phyloP scores from a whole-genome alignment of 305 asterid genomes.

The Plantago lanceolata region DNA sequence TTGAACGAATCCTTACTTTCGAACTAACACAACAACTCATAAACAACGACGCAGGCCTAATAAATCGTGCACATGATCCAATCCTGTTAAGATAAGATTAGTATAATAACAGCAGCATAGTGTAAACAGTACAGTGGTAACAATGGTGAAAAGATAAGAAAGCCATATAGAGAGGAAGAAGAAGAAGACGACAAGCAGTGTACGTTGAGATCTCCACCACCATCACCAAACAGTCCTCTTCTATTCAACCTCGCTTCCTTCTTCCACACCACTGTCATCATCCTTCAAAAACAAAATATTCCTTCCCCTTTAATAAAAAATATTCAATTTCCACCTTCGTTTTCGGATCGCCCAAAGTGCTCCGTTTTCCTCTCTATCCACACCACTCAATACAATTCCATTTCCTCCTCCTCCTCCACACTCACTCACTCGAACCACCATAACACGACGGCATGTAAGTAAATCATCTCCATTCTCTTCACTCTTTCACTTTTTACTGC shows the following conservation, averaged over 20 bases:
- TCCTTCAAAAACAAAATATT: neutral
- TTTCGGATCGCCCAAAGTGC: conserved; percentile 9
- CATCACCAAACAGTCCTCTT: neutral
- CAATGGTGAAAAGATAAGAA: neutral
- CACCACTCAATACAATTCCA: neutral
- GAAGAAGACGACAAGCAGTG: neutral
- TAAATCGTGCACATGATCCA: too few species aligned
- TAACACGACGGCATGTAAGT: neutral
- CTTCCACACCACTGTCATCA: neutral
- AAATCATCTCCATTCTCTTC: too few species aligned
- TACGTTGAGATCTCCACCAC: conserved; percentile 7
- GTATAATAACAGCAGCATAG: too few species aligned
- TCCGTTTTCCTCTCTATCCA: conserved; percentile 3
- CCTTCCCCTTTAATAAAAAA: too few species aligned
- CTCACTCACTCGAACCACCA: neutral
- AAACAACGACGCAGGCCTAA: too few species aligned
- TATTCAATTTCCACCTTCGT: neutral
- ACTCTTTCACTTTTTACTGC: neutral
- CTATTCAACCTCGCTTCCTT: neutral
- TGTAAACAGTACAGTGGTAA: too few species aligned
- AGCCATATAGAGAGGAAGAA: too few species aligned
- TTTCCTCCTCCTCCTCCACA: neutral
- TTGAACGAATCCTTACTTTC: too few species aligned
- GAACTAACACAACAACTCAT: too few species aligned
- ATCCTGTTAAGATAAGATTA: too few species aligned